Conservation (phyloP, 495 filamentous ascomycete species). For the Penicillium maclennaniae region DNA sequence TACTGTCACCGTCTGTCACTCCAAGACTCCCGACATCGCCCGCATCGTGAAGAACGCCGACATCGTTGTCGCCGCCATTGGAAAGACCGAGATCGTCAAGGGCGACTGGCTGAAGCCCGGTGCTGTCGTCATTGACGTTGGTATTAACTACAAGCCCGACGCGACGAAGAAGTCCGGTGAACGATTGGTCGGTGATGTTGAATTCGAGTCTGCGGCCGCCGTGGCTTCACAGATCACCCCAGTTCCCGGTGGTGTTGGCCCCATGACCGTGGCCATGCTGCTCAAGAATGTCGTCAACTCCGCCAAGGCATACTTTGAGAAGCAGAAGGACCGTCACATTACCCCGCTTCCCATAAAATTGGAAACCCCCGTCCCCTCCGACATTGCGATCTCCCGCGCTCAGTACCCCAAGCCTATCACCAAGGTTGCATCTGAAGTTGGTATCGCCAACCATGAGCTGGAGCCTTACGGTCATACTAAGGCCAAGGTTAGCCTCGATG, state of each 20-base stretch:
- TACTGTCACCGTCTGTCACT: slow-evolving; percentile 95
- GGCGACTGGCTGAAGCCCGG: slow-evolving; percentile 95
- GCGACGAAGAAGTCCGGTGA: slow-evolving; percentile 89
- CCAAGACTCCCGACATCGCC: slow-evolving; percentile 69
- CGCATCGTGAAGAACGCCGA: slow-evolving; percentile 79
- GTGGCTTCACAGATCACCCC: slow-evolving; percentile 96
- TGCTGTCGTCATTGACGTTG: slow-evolving; percentile 93
- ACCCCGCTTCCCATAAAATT: slow-evolving; percentile 76
- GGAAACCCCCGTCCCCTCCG: slow-evolving; percentile 75
- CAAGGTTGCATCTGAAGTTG: slow-evolving; percentile 77
- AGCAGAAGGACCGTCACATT: slow-evolving; percentile 71
- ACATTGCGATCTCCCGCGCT: slow-evolving; percentile 86
- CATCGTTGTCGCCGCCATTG: slow-evolving; percentile 88
- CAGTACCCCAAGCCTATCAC: slow-evolving; percentile 89
- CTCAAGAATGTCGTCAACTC: slow-evolving; percentile 89
- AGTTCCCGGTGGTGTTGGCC: slow-evolving; percentile 93
- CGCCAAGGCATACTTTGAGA: slow-evolving; percentile 74
- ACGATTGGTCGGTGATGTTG: slow-evolving; percentile 92
- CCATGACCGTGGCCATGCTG: slow-evolving; percentile 97
- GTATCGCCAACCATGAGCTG: slow-evolving; percentile 78
- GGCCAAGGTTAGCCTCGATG: slow-evolving; percentile 81
- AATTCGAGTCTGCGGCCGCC: slow-evolving; percentile 79
- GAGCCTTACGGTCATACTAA: slow-evolving; percentile 95
- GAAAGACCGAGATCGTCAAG: slow-evolving; percentile 79
- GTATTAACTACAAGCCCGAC: slow-evolving; percentile 95